These are phyloP conservation scores for Russula dissimulans DNA, from an alignment of 768 basidiomycete genomes.

Conservation along the genomic window DNA sequence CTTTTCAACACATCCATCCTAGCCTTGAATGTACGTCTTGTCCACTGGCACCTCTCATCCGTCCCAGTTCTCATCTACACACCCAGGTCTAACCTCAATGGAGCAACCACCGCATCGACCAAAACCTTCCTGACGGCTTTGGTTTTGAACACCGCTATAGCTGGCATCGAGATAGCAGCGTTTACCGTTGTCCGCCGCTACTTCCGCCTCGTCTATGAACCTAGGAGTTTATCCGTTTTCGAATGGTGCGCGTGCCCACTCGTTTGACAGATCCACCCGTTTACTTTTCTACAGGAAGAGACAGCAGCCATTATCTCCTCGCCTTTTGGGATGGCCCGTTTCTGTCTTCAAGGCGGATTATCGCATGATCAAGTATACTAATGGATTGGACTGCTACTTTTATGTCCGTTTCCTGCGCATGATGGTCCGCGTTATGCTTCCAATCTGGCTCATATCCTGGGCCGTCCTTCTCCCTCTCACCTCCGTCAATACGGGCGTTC, in stretches of 20 bases:
- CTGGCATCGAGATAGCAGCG: constrained; percentile 56
- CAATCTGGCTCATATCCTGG: constrained; percentile 93
- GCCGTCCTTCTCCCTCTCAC: constrained; percentile 71
- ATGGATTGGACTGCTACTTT: constrained; percentile 88
- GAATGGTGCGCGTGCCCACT: constrained; percentile 30
- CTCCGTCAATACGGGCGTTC: constrained; percentile 41
- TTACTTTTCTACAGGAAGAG: constrained; percentile 41
- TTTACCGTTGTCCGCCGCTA: constrained; percentile 80
- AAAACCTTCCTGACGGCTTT: constrained; percentile 78
- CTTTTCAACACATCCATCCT: background rate
- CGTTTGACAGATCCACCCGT: background rate
- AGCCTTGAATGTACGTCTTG: constrained; percentile 5
- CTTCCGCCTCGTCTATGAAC: constrained; percentile 88
- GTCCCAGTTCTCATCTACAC: background rate
- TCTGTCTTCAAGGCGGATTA: constrained; percentile 58
- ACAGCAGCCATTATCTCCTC: constrained; percentile 39
- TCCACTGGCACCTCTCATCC: background rate
- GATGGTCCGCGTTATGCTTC: constrained; percentile 72
- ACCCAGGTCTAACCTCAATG: constrained; percentile 25
- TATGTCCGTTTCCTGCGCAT: constrained; percentile 85
- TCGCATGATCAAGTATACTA: constrained; percentile 49
- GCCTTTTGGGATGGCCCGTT: constrained; percentile 56
- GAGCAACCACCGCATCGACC: constrained; percentile 59
- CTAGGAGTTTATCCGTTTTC: constrained; percentile 60
- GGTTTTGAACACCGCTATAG: constrained; percentile 69